Evolutionary conservation across 495 filamentous ascomycete genomes (phyloP), one percentile per base, ranked within the genome.

Genomic region (Penicillium tannophilum): DNA sequence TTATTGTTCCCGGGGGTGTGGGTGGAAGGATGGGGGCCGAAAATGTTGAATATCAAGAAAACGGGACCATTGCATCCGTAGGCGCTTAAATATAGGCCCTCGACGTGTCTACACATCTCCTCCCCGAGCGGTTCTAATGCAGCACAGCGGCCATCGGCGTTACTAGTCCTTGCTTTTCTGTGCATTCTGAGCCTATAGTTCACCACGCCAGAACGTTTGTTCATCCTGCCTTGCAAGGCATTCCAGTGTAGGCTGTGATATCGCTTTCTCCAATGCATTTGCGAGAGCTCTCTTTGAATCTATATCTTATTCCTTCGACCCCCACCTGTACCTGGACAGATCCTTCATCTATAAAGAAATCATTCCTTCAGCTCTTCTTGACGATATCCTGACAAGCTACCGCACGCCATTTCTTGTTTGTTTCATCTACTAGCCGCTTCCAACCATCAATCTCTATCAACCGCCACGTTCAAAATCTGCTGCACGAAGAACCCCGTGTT

Each of bases 41-140:
- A 65, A 58, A 46, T 36, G 55, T 30, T 55, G 47, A 55, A 67
- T 65, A 64, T 63, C 44, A 60, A 55, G 52, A 31, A 62, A 51
- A 5, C 53, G 53, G 53, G 47, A 64, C 64, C 62, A 67, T 64
- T 60, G 59, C 35, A 44, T 59, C 59, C 41, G 59, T 47, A 63
- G 68, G 73, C 75, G 75, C 75, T 78, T 76, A 75, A 73, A 74
- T 70, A 71, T 66, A 76, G 72, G 67, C 67, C 63, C 67, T 75
- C 68, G 57, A 72, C 60, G 64, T 74, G 60, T 61, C 66, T 70
- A 60, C 64, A 63, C 63, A 62, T 68, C 63, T 50, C 64, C 60
- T 60, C 55, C 43, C 60, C 42, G 58, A 65, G 57, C 63, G 59
- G 58, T 62, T 63, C 59, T 63, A 56, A 59, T 72, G 75, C 72